These are phyloP conservation scores for Dryadomyces sulphureus DNA, from an alignment of 2,329 filamentous ascomycete species.

Conservation along the genomic window DNA sequence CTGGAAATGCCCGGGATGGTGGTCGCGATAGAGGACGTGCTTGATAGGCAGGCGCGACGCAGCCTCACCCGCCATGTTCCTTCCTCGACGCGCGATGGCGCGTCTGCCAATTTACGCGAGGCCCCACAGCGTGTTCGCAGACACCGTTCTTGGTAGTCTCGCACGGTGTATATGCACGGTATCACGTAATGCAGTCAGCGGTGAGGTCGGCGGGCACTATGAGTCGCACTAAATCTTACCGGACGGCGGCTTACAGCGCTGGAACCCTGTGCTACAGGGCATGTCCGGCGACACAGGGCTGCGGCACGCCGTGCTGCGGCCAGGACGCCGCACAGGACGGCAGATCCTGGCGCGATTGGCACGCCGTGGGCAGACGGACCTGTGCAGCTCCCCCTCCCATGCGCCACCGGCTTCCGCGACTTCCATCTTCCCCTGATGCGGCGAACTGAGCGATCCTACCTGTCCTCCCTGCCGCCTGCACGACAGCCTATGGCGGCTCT, in stretches of 20 bases:
- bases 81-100: slow-evolving; percentile 4
- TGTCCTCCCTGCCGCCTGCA: neutral
- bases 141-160: neutral
- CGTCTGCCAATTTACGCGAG: slow-evolving; percentile 9
- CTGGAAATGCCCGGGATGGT: neutral
- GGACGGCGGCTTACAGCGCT: too few species aligned
- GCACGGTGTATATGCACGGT: neutral
- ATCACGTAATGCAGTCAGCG: neutral
- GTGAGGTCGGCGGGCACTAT: too few species aligned
- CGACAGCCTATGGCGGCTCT: neutral
- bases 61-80: slow-evolving; percentile 1
- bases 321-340: too few species aligned
- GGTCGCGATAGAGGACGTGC: neutral
- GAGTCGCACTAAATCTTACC: too few species aligned
- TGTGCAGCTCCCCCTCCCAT: too few species aligned
- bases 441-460: neutral
- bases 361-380: too few species aligned
- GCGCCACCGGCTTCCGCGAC: neutral
- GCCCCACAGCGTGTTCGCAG: slow-evolving; percentile 1
- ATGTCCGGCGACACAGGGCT: too few species aligned
- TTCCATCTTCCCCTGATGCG: neutral
- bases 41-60: neutral
- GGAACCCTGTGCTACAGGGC: too few species aligned
- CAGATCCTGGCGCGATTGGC: too few species aligned
- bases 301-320: too few species aligned